Evolutionary conservation across 495 filamentous ascomycete genomes (phyloP).

Genomic region (Elaphomyces granulatus): DNA sequence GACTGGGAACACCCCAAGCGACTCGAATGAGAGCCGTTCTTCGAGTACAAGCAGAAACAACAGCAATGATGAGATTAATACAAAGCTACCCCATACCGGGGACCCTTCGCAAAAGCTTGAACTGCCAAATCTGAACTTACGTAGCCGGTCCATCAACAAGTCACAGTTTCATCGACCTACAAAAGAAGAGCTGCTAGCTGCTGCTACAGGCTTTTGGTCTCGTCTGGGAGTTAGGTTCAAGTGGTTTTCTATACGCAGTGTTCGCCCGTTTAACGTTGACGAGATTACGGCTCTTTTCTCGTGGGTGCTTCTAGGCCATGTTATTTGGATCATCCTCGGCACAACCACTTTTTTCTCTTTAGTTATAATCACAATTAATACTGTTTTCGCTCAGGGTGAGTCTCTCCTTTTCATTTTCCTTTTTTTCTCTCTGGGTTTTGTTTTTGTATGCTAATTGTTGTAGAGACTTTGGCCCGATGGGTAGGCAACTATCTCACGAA

Average conservation of each 20-base stretch:
- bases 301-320: constrained; percentile 84
- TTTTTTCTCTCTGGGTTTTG: not conserved
- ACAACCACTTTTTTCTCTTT: constrained; percentile 96
- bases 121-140: constrained; percentile 20
- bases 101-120: not conserved
- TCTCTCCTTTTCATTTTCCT: not conserved
- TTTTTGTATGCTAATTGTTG: constrained; percentile 10
- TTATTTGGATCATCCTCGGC: constrained; percentile 87
- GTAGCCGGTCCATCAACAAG: constrained; percentile 52
- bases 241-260: constrained; percentile 91
- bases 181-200: constrained; percentile 84
- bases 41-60: not conserved
- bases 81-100: not conserved
- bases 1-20: constrained; percentile 1
- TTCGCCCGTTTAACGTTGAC: constrained; percentile 88
- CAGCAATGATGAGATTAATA: not conserved
- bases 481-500: constrained; percentile 92
- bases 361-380: constrained; percentile 79
- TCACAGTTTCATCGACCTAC: constrained; percentile 69
- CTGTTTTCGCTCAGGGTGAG: constrained; percentile 85
- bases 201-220: constrained; percentile 85
- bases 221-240: constrained; percentile 89
- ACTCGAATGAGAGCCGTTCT: not conserved
- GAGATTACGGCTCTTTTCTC: constrained; percentile 92
- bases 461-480: constrained; percentile 85